Evolutionary conservation across 148 eudicot genomes (phyloP), one percentile per base, ranked within the genome.

Genomic region (Vaccinium myrtillus): DNA sequence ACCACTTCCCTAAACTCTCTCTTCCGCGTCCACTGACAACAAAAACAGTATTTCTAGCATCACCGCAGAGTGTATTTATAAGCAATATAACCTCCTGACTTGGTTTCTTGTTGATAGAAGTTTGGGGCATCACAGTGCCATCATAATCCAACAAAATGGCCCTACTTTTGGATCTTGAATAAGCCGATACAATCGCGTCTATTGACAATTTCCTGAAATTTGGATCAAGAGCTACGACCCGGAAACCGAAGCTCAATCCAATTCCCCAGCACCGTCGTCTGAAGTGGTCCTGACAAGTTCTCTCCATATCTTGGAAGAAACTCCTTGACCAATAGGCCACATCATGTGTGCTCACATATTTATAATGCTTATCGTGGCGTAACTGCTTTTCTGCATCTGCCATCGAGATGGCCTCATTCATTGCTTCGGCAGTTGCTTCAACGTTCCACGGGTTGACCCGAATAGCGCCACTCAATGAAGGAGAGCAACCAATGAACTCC

Each of bases 401-500:
- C 94, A 91, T 91, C 8, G 89, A 87, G 39, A 92, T 82, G 16
- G 92, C 92, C 69, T 85, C 89, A 25, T 84, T 80, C 89, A 92
- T 76, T 8, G 94, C 94, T 84, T 92, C 93, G 8, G 93, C 87
- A 3, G 92, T 89, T 32, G 87, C 43, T 75, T 90, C 90, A 16
- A 90, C 78, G 79, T 92, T 87, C 94, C 94, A 92, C 2, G 94
- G 94, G 82, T 92, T 92, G 8, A 91, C 90, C 81, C 94, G 87
- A 46, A 92, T 91, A 10, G 94, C 94, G 3, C 94, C 94, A 78
- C 94, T 92, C 8, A 92, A 75, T 0, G 94, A 92, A 63, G 94
- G 94, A 18, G 94, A 92, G 77, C 94, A 92, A 51, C 94, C 94
- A 27, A 92, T 89, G 82, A 92, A 92, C 80, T 92, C 94, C 1